phyloP scores from a whole-genome alignment of 352 stramenopile genomes.

The Aphanomyces cochlioides region DNA sequence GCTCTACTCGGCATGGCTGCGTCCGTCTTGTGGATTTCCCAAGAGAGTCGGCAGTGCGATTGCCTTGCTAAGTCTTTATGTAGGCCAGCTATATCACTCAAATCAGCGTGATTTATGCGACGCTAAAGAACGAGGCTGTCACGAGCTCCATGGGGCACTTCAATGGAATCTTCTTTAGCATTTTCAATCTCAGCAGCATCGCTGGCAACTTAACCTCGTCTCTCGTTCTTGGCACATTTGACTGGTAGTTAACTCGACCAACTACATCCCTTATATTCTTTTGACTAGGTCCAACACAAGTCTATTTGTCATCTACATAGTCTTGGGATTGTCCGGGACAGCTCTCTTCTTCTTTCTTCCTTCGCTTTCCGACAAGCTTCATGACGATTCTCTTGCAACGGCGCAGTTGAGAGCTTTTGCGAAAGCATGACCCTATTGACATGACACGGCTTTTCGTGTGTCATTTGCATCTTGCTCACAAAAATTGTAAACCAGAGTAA shows the following conservation, averaged over 20 bases:
- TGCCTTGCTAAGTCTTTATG: constrained; percentile 2
- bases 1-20: constrained; percentile 9
- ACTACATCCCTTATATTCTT: not conserved
- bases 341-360: constrained; percentile 4
- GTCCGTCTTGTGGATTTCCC: constrained; percentile 25
- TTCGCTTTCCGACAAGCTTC: not conserved
- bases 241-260: not conserved
- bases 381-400: too few relatives aligned
- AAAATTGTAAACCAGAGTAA: too few relatives aligned
- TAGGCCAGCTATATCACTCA: constrained; percentile 24
- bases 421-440: too few relatives aligned
- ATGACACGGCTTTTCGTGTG: too few relatives aligned
- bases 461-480: too few relatives aligned
- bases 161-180: constrained; percentile 29
- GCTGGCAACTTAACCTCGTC: constrained; percentile 26
- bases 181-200: constrained; percentile 21
- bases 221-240: constrained; percentile 10
- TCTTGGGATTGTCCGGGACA: not conserved
- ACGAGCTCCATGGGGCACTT: constrained; percentile 26
- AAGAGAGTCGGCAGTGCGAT: not conserved
- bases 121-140: constrained; percentile 7
- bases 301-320: constrained; percentile 13
- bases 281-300: constrained; percentile 1
- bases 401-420: too few relatives aligned
- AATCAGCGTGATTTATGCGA: constrained; percentile 13